Evolutionary conservation across 176 grass and related monocot genomes (phyloP), one percentile per base, ranked within the genome.

Genomic region (Urochloa ruziziensis): DNA sequence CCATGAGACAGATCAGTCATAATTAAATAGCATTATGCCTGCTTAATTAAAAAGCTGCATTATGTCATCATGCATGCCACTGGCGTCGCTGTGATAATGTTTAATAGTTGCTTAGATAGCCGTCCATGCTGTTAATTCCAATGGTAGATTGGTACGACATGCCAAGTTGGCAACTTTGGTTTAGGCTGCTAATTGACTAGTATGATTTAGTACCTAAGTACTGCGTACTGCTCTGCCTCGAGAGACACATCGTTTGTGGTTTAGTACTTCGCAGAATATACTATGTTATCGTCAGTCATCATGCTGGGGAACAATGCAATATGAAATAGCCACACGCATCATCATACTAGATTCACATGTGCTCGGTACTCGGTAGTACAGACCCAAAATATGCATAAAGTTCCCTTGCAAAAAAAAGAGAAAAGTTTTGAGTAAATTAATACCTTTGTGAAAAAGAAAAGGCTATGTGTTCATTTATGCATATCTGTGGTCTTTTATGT

Each of bases 71-170:
- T 84, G 46, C 33, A 54, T 42, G 60, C 33, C 70, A 64, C 29
- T 37, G 59, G 24, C 44, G 59, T 54, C 3, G 34, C 25, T 15
- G 48, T 54, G 72, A 77, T 77, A 67, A 67, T 53, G 71, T 75
- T 84, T 32, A 40, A 53, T 56, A 75, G n/a, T 42, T 84, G 47
- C 52, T 67, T 77, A 44, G 60, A 76, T 67, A 67, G 16, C 34
- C 61, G 72, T 67, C 48, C 82, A 77, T 64, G 12, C 24, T 84
- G 61, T 25, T 44, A 67, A 73, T 86, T 86, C 32, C 67, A 18
- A 86, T 86, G 75, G 29, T 27, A 63, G 75, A 86, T 86, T 86
- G 75, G 75, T 80, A 80, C 76, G 75, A 64, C 60, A 37, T 80
- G 76, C 33, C 57, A 80, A 54, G 39, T 51, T 85, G 83, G 32